Evolutionary conservation across 345 rosid genomes (phyloP).

Genomic region (Garcia nutans): DNA sequence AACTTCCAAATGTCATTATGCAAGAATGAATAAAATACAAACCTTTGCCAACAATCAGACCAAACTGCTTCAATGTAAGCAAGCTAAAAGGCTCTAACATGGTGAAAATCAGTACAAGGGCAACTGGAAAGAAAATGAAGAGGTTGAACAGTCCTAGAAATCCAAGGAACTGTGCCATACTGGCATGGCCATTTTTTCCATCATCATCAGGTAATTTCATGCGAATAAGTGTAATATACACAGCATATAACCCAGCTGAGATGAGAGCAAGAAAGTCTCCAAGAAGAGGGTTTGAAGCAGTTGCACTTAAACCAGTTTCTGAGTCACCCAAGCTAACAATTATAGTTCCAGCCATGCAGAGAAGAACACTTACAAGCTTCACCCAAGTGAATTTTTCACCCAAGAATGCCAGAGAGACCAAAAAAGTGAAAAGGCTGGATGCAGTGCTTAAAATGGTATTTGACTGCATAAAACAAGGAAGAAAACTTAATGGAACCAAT

Average conservation of each 20-base stretch:
- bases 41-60: slow-evolving; percentile 92
- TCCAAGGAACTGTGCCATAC: slow-evolving; percentile 96
- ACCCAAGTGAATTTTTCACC: slow-evolving; percentile 91
- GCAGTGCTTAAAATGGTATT: slow-evolving; percentile 90
- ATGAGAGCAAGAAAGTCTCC: slow-evolving; percentile 77
- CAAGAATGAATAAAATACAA: slow-evolving; percentile 8
- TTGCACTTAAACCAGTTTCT: slow-evolving; percentile 34
- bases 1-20: background rate
- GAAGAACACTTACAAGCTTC: slow-evolving; percentile 82
- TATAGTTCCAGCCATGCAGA: slow-evolving; percentile 90
- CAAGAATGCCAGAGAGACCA: slow-evolving; percentile 69
- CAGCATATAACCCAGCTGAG: slow-evolving; percentile 78
- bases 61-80: slow-evolving; percentile 63
- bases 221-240: slow-evolving; percentile 86
- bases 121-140: slow-evolving; percentile 72
- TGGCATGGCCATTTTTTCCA: slow-evolving; percentile 59
- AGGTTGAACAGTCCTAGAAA: slow-evolving; percentile 81
- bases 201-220: slow-evolving; percentile 78
- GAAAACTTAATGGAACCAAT: slow-evolving; percentile 13
- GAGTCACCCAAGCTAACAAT: slow-evolving; percentile 90
- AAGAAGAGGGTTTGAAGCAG: slow-evolving; percentile 67
- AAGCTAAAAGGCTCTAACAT: slow-evolving; percentile 59
- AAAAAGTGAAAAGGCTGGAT: slow-evolving; percentile 88
- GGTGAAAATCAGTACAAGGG: slow-evolving; percentile 63
- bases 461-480: slow-evolving; percentile 54